Conservation (phyloP, 2,329 filamentous ascomycete species). For the Xylariomycetidae sp. region DNA sequence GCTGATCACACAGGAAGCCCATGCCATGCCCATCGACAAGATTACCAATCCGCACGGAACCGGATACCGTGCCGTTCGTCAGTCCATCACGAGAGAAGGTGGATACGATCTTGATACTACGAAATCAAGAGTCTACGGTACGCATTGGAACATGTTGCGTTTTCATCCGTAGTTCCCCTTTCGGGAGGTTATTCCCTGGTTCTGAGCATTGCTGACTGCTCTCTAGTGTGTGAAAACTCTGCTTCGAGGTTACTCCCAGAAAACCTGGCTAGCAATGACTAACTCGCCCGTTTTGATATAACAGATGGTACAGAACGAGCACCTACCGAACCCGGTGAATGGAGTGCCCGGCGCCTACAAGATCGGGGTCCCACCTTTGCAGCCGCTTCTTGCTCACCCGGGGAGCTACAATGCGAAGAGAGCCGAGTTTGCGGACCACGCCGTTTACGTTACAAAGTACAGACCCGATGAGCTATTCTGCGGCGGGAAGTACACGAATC, state of each 20-base stretch:
- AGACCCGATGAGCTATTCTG: slow-evolving; percentile 33
- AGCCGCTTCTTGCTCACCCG: slow-evolving; percentile 19
- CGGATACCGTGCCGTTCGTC: slow-evolving; percentile 41
- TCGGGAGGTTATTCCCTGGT: no score
- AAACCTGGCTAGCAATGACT: no score
- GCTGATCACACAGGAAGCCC: slow-evolving; percentile 37
- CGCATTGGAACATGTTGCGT: no score
- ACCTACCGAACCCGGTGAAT: slow-evolving; percentile 25
- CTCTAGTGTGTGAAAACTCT: no score
- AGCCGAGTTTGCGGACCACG: slow-evolving; percentile 32
- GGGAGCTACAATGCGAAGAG: slow-evolving; percentile 28
- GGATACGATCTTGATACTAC: slow-evolving; percentile 38
- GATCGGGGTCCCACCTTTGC: slow-evolving; percentile 23
- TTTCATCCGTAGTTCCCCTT: no score
- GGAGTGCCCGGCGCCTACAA: slow-evolving; percentile 31
- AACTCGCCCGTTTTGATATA: no score
- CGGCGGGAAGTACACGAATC: slow-evolving; percentile 34
- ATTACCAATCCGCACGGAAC: slow-evolving; percentile 70
- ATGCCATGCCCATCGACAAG: slow-evolving; percentile 49
- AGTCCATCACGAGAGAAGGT: slow-evolving; percentile 30
- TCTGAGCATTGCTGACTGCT: no score
- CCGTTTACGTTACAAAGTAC: slow-evolving; percentile 32
- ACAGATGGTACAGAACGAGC: slow-evolving; percentile 32
- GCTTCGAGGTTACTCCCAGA: no score
- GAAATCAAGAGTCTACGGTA: slow-evolving; percentile 33